phyloP scores from a whole-genome alignment of 2,329 filamentous ascomycete genomes.

The Aspergillus candidus region DNA sequence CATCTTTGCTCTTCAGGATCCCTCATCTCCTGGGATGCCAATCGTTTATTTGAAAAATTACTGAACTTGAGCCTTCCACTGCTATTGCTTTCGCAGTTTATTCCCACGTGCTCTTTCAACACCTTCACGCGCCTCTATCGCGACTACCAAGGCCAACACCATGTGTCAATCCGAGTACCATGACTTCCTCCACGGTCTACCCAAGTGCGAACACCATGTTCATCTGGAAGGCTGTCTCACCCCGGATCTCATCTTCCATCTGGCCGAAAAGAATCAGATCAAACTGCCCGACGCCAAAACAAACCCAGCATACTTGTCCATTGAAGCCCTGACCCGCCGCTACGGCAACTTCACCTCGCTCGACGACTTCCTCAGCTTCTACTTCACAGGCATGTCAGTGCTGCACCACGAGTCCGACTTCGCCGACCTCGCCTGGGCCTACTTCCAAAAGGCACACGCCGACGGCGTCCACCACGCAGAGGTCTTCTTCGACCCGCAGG shows the following conservation, averaged over 20 bases:
- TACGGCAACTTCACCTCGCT: slow-evolving; percentile 65
- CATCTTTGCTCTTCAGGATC: not conserved
- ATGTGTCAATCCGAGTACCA: slow-evolving; percentile 56
- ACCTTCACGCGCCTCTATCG: not conserved
- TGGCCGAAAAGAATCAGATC: slow-evolving; percentile 62
- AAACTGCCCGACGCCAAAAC: slow-evolving; percentile 47
- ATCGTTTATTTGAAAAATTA: not conserved
- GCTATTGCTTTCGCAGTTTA: not conserved
- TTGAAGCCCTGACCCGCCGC: slow-evolving; percentile 53
- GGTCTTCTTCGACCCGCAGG: slow-evolving; percentile 76
- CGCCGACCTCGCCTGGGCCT: slow-evolving; percentile 64
- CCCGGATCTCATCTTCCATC: slow-evolving; percentile 62
- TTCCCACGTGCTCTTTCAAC: not conserved
- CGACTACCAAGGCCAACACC: not conserved
- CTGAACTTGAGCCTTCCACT: not conserved
- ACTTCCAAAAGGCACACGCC: slow-evolving; percentile 58
- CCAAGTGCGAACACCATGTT: slow-evolving; percentile 77
- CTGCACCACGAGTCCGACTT: slow-evolving; percentile 63
- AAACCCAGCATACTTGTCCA: slow-evolving; percentile 59
- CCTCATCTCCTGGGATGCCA: not conserved
- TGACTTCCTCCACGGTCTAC: slow-evolving; percentile 58
- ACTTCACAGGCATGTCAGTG: slow-evolving; percentile 69
- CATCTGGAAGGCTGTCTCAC: slow-evolving; percentile 72
- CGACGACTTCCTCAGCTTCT: slow-evolving; percentile 72
- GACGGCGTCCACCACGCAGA: slow-evolving; percentile 68